Evolutionary conservation across 495 filamentous ascomycete genomes (phyloP), one percentile per base, ranked within the genome.

Genomic region (Neurospora cerealis): DNA sequence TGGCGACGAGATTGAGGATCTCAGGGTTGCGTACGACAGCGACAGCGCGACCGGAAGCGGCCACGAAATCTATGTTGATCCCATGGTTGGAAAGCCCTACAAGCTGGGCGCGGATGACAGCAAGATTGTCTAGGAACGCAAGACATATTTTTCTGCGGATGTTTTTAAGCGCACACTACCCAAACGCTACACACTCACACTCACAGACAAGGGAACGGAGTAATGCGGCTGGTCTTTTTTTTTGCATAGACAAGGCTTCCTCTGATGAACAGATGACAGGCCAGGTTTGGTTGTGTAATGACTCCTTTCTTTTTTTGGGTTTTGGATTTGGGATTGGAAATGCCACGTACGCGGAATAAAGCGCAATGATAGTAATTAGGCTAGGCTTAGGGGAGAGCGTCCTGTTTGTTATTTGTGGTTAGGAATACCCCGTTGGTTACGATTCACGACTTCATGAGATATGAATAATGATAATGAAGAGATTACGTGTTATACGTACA

Each of bases 1-100:
- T 39, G 89, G 91, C 24, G 88, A 92, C 72, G 87, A 93, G 73
- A 85, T 89, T 69, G 83, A 83, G 0, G 88, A 88, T 15, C 74
- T 86, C 13, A 79, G 81, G 1, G 73, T 89, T 48, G 87, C 85
- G 5, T 87, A 89, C 74, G 82, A 83, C 32, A 62, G 71, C 66
- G 42, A 76, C 38, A 78, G 74, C 70, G 74, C 54, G 54, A 66
- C 24, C 13, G 54, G 54, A 66, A 66, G 46, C 46, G 79, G 79
- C 60, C 62, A 74, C 24, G 74, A 75, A 44, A 74, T 69, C 38
- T 75, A 70, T 11, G 72, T 77, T 5, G 70, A 75, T 37, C 48
- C 48, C 40, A 32, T 21, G 13, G 44, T 28, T 8, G 62, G 70
- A 42, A 60, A 32, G 44, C 28, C 32, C 10, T 46, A 71, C 40